These are phyloP conservation scores for Geotrichum restrictum DNA, from an alignment of 1,139 yeast species.

Conservation along the genomic window DNA sequence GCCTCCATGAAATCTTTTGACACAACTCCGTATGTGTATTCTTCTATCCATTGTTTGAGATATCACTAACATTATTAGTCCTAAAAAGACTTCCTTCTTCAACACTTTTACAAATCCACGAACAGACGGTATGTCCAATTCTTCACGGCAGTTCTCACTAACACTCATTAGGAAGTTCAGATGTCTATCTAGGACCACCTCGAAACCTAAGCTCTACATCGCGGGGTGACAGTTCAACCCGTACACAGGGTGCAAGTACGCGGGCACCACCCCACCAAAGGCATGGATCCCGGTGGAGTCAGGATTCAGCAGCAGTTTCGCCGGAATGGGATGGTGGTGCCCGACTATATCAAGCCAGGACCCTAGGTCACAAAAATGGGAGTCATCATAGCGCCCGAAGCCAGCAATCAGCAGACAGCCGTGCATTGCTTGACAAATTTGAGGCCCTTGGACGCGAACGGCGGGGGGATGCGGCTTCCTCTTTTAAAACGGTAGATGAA, in stretches of 20 bases:
- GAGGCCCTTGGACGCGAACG: slow-evolving; percentile 16
- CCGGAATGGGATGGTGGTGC: slow-evolving; percentile 3
- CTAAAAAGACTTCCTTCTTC: slow-evolving; percentile 4
- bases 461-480: slow-evolving; percentile 11
- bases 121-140: not conserved
- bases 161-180: not conserved
- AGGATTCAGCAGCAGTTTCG: not conserved
- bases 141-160: no score
- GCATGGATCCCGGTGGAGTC: not conserved
- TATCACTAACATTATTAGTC: not conserved
- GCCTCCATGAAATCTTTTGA: not conserved
- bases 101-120: not conserved
- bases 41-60: no score
- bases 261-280: no score
- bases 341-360: not conserved
- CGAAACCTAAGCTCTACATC: not conserved
- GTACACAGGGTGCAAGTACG: no score
- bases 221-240: not conserved
- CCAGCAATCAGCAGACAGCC: not conserved
- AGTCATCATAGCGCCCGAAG: not conserved
- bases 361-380: not conserved
- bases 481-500: not conserved
- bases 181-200: not conserved
- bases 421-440: slow-evolving; percentile 6
- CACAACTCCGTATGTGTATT: not conserved